Evolutionary conservation across 805 yeast genomes (phyloP), one percentile per base, ranked within the genome.

Genomic region (Candida boidinii): DNA sequence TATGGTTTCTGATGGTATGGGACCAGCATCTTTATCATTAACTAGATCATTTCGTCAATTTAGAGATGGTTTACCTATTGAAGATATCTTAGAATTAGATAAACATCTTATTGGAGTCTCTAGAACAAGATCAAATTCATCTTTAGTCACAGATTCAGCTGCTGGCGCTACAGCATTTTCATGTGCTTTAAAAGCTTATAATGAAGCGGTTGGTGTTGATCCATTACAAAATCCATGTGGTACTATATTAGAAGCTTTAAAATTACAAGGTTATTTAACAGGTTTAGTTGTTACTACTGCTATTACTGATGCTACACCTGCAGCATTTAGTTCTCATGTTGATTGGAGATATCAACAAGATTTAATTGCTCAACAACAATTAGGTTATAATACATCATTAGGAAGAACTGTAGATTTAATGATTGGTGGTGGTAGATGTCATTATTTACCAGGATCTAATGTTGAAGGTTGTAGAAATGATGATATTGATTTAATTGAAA

Each of bases 131-230:
- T 82, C 95, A 13, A 73, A 75, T 17, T 64, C 68, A 41, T 81
- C 94, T 2, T 63, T 83, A 46, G 73, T 88, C 38, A 88, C 97
- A 0, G 97, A 88, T 54, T 83, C 95, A 19, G 97, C 97, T 9
- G 97, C 97, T 2, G 96, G 96, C 12, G 97, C 96, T 12, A 86
- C 95, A 11, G 96, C 95, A 1, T 88, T 87, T 49, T 68, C 94
- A 0, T 85, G 95, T 56, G 90, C 77, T 5, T 49, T 76, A 46
- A 88, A 88, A 61, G 63, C 87, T 5, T 86, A 84, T 58, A 88
- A 88, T 53, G 92, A 94, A 12, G 96, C 95, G 10, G 82, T 88
- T 53, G 94, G 86, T n/a, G 95, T 88, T 12, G 70, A 70, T 38
- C 74, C 85, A 1, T 58, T 65, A 21, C 63, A 68, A 30, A 44